Percentiles rank a stretch among this genome's conserved stretches.
These are phyloP conservation scores for Pseudozyma pruni DNA, from an alignment of 1,284 basidiomycete genomes.

Conservation along the genomic window DNA sequence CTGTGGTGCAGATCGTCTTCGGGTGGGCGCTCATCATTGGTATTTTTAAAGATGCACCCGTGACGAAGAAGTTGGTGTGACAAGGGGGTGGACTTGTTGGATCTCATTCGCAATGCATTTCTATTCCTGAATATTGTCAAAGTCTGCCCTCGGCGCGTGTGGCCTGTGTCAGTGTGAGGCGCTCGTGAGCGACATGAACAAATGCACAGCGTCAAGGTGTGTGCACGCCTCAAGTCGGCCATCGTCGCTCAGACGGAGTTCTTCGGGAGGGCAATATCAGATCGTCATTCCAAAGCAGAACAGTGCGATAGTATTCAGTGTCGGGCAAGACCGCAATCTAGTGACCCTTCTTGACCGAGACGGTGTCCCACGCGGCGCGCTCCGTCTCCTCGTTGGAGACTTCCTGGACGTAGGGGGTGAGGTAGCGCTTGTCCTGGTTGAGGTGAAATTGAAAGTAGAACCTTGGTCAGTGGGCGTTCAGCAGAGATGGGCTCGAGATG, in stretches of 20 bases:
- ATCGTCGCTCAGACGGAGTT: no score
- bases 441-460: slow-evolving; percentile 9
- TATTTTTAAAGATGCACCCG: slow-evolving; percentile 43
- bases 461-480: no score
- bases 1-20: slow-evolving; percentile 76
- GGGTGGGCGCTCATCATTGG: slow-evolving; percentile 63
- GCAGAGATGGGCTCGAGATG: no score
- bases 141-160: no score
- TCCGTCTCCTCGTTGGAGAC: slow-evolving; percentile 83
- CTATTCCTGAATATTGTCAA: no score
- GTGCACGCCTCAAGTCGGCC: no score
- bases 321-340: slow-evolving; percentile 3
- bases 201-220: no score
- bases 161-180: no score
- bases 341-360: slow-evolving; percentile 62
- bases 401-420: slow-evolving; percentile 81
- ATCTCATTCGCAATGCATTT: not conserved
- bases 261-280: no score
- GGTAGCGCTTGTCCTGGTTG: slow-evolving; percentile 88
- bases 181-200: no score
- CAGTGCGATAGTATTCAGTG: not conserved
- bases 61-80: slow-evolving; percentile 1
- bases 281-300: no score
- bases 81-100: not conserved
- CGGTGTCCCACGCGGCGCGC: slow-evolving; percentile 83